Conservation (phyloP, 1,284 basidiomycete species). For the Exobasidium cylindrosporum region DNA sequence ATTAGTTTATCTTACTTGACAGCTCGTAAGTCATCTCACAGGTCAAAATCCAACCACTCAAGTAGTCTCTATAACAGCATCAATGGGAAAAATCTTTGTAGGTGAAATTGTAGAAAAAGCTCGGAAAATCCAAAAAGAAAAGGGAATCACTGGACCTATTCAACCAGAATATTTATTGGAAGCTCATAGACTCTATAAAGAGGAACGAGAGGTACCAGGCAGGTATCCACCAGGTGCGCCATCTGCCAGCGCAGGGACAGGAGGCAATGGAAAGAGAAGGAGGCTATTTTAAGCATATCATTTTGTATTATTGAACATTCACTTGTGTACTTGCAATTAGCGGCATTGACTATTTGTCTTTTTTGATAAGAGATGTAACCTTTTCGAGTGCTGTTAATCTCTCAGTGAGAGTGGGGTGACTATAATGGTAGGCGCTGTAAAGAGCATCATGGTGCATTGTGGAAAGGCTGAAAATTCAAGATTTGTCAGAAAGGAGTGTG, state of each 20-base stretch:
- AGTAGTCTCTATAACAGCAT: constrained; percentile 80
- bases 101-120: constrained; percentile 90
- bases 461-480: constrained; percentile 32
- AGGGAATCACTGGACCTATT: constrained; percentile 66
- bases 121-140: constrained; percentile 69
- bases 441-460: constrained; percentile 53
- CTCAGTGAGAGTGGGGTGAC: constrained; percentile 50
- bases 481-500: background rate
- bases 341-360: background rate
- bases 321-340: background rate
- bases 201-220: constrained; percentile 64
- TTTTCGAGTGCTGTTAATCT: constrained; percentile 24
- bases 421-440: constrained; percentile 52
- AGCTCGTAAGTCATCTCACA: constrained; percentile 74
- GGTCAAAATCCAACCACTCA: constrained; percentile 75
- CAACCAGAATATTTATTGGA: constrained; percentile 82
- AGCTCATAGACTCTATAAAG: constrained; percentile 77
- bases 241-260: constrained; percentile 36
- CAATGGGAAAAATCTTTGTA: constrained; percentile 85
- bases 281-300: constrained; percentile 34
- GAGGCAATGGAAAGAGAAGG: constrained; percentile 27
- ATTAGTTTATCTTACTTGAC: constrained; percentile 24
- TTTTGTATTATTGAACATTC: constrained; percentile 2
- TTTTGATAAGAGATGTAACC: background rate
- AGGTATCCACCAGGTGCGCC: constrained; percentile 39